phyloP scores from a whole-genome alignment of 192 early-diverging fungal genomes.

The Coemansia sp. region DNA sequence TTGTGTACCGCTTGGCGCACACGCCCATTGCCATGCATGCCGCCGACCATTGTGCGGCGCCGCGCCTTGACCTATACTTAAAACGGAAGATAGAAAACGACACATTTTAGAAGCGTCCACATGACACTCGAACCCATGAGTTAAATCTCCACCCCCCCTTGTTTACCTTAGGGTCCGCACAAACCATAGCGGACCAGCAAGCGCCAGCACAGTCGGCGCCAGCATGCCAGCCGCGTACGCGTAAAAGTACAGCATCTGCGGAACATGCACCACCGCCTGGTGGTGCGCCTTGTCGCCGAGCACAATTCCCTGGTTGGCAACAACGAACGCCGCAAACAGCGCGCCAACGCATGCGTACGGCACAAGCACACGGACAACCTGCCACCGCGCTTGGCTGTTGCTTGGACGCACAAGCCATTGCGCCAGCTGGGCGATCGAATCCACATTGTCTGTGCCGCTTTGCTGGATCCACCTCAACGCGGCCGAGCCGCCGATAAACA shows the following conservation, averaged over 20 bases:
- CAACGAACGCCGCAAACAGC: slow-evolving; percentile 69
- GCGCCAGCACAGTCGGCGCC: slow-evolving; percentile 49
- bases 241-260: slow-evolving; percentile 86
- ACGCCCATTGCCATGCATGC: slow-evolving; percentile 28
- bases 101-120: too few relatives aligned
- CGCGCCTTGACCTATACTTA: slow-evolving; percentile 14
- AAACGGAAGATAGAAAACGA: too few relatives aligned
- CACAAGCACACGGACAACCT: background rate
- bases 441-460: background rate
- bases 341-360: slow-evolving; percentile 32
- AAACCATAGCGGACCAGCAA: slow-evolving; percentile 34
- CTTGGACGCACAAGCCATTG: slow-evolving; percentile 7
- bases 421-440: slow-evolving; percentile 6
- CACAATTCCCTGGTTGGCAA: slow-evolving; percentile 83
- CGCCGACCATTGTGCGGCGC: background rate
- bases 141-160: too few relatives aligned
- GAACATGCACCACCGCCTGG: slow-evolving; percentile 72
- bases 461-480: slow-evolving; percentile 20
- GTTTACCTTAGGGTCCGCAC: slow-evolving; percentile 1
- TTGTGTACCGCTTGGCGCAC: slow-evolving; percentile 61
- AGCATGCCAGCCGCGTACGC: slow-evolving; percentile 61
- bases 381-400: background rate
- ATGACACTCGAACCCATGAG: too few relatives aligned
- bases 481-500: slow-evolving; percentile 59
- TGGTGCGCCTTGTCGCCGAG: slow-evolving; percentile 90